These are phyloP conservation scores for Colletotrichum sp. DNA, from an alignment of 2,329 filamentous ascomycete species.

Conservation along the genomic window DNA sequence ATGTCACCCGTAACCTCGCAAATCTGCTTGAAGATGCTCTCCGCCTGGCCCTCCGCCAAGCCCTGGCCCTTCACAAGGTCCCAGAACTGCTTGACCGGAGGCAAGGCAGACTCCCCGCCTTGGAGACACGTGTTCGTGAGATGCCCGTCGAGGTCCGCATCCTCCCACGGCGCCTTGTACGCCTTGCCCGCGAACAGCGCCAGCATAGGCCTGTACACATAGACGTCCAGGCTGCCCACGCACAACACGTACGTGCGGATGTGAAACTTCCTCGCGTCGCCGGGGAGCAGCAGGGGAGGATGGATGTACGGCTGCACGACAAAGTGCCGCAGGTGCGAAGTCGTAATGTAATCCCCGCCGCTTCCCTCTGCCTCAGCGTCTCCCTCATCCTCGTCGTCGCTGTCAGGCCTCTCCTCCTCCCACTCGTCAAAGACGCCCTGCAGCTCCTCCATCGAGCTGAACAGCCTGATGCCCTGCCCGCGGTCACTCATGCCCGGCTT, in stretches of 20 bases:
- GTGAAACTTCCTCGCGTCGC: slow-evolving; percentile 86
- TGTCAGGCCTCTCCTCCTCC: slow-evolving; percentile 74
- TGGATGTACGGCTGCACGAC: slow-evolving; percentile 95
- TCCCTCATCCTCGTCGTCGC: slow-evolving; percentile 62
- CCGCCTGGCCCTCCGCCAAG: slow-evolving; percentile 51
- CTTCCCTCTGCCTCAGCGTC: slow-evolving; percentile 30
- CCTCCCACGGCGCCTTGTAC: slow-evolving; percentile 70
- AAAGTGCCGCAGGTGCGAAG: slow-evolving; percentile 94
- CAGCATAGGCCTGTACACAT: slow-evolving; percentile 90
- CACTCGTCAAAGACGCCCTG: slow-evolving; percentile 89
- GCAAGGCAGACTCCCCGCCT: slow-evolving; percentile 47
- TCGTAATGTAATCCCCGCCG: slow-evolving; percentile 67
- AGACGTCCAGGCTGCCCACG: slow-evolving; percentile 77
- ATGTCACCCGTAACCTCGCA: slow-evolving; percentile 74
- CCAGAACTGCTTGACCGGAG: slow-evolving; percentile 81
- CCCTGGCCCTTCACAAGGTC: slow-evolving; percentile 46
- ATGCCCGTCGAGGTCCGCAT: slow-evolving; percentile 69
- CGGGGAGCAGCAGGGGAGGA: slow-evolving; percentile 76
- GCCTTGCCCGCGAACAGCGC: slow-evolving; percentile 84
- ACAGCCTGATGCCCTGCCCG: slow-evolving; percentile 90
- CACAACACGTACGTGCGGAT: slow-evolving; percentile 91
- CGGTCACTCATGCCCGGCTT: slow-evolving; percentile 98
- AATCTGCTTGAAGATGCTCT: slow-evolving; percentile 75
- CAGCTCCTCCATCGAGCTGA: slow-evolving; percentile 85
- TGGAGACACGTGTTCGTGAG: slow-evolving; percentile 97